These are phyloP conservation scores for Yamadazyma siamensis DNA, from an alignment of 1,139 yeast species.

Conservation along the genomic window DNA sequence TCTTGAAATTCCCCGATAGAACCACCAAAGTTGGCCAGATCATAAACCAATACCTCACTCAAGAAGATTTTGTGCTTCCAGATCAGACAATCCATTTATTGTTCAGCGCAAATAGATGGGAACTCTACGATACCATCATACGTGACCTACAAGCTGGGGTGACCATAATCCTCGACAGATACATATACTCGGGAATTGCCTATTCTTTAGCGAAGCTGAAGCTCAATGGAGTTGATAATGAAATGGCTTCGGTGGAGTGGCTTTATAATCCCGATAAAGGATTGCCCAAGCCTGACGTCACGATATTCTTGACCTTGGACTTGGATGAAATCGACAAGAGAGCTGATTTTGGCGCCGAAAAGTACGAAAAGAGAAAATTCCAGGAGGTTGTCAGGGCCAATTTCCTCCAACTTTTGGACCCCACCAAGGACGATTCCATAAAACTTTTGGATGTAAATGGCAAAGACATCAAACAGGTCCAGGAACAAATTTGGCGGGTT, in stretches of 20 bases:
- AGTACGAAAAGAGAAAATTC: conserved; percentile 75
- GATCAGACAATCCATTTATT: conserved; percentile 83
- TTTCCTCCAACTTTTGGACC: conserved; percentile 49
- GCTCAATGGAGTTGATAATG: conserved; percentile 24
- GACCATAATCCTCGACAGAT: conserved; percentile 74
- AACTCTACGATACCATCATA: conserved; percentile 51
- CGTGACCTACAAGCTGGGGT: conserved; percentile 48
- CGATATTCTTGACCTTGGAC: conserved; percentile 69
- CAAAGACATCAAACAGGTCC: conserved; percentile 55
- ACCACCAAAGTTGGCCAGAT: conserved; percentile 76
- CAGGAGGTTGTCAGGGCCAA: conserved; percentile 64
- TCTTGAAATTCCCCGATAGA: conserved; percentile 84
- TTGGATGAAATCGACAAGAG: conserved; percentile 49
- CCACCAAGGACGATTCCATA: conserved; percentile 32
- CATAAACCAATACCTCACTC: conserved; percentile 69
- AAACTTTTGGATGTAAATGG: conserved; percentile 57
- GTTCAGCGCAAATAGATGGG: conserved; percentile 97
- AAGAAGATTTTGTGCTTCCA: conserved; percentile 45
- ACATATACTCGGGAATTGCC: conserved; percentile 90
- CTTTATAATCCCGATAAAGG: conserved; percentile 79
- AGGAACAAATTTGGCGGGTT: conserved; percentile 26
- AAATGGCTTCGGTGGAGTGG: conserved; percentile 63
- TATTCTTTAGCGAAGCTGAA: conserved; percentile 77
- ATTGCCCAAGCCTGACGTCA: conserved; percentile 81
- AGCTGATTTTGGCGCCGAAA: conserved; percentile 86